Percentiles rank a stretch among this genome's conserved stretches.
Conservation (phyloP, 768 basidiomycete species). For the Dioszegia aurantiaca region DNA sequence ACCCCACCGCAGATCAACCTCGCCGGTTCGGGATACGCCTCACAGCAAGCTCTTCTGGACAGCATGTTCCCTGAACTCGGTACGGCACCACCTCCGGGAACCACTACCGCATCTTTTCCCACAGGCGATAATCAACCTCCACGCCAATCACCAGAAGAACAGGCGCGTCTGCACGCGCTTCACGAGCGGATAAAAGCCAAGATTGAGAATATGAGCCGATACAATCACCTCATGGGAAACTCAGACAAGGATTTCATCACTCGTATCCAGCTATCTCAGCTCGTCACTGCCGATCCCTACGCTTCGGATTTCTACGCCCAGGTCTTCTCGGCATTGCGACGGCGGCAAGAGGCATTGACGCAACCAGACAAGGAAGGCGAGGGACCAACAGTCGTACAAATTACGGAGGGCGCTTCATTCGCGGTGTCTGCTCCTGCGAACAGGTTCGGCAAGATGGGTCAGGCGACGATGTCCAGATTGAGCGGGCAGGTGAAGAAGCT, state of each 20-base stretch:
- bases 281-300: conserved; percentile 95
- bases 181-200: conserved; percentile 42
- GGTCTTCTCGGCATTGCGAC: conserved; percentile 80
- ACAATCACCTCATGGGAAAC: conserved; percentile 53
- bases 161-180: conserved; percentile 28
- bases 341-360: conserved; percentile 64
- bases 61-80: conserved; percentile 46
- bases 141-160: conserved; percentile 31
- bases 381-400: conserved; percentile 67
- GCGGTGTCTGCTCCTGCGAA: conserved; percentile 62
- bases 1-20: conserved; percentile 29
- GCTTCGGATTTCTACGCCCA: conserved; percentile 98
- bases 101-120: conserved; percentile 20
- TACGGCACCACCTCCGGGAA: conserved; percentile 5
- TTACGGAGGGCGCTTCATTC: conserved; percentile 73
- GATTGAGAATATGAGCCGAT: conserved; percentile 48
- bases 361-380: conserved; percentile 56
- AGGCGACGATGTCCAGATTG: conserved; percentile 53
- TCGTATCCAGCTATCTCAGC: conserved; percentile 95
- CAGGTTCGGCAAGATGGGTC: conserved; percentile 41
- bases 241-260: conserved; percentile 98
- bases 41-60: conserved; percentile 45
- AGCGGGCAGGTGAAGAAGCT: conserved; percentile 83
- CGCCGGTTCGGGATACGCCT: conserved; percentile 34
- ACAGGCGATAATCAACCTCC: conserved; percentile 7